Conservation (phyloP, 495 filamentous ascomycete species). For the Rhypophila decipiens region DNA sequence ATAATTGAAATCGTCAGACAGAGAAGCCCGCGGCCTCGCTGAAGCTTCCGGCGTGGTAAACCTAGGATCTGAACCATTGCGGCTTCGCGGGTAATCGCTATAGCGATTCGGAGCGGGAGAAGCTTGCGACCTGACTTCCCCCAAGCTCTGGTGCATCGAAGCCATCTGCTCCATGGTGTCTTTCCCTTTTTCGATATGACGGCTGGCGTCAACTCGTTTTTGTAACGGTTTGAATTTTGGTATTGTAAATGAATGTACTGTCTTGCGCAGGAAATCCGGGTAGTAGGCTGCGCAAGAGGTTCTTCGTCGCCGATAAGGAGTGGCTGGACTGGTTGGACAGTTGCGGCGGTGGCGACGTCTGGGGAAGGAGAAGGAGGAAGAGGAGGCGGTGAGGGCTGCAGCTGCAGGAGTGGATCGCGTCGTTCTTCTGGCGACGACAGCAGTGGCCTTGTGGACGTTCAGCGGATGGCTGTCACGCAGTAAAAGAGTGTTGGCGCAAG, state of each 20-base stretch:
- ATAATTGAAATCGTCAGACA: conserved; percentile 18
- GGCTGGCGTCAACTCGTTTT: conserved; percentile 8
- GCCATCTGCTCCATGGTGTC: conserved; percentile 20
- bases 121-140: conserved; percentile 19
- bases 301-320: conserved; percentile 21
- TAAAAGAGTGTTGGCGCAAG: conserved; percentile 31
- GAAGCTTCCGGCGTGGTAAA: conserved; percentile 17
- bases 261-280: conserved; percentile 16
- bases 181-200: neutral
- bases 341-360: conserved; percentile 16
- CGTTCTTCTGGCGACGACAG: conserved; percentile 28
- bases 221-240: neutral
- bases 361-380: conserved; percentile 10
- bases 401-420: conserved; percentile 12
- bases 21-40: conserved; percentile 14
- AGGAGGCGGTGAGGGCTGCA: neutral
- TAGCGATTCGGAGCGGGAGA: neutral
- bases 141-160: conserved; percentile 21
- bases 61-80: conserved; percentile 14
- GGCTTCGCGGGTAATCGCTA: conserved; percentile 3
- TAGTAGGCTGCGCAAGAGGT: conserved; percentile 15
- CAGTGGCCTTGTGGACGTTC: conserved; percentile 23
- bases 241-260: conserved; percentile 13
- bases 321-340: conserved; percentile 13
- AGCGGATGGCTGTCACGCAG: conserved; percentile 25